These are phyloP conservation scores for Metschnikowia arizonensis DNA, from an alignment of 805 yeast genomes.

Conservation along the genomic window DNA sequence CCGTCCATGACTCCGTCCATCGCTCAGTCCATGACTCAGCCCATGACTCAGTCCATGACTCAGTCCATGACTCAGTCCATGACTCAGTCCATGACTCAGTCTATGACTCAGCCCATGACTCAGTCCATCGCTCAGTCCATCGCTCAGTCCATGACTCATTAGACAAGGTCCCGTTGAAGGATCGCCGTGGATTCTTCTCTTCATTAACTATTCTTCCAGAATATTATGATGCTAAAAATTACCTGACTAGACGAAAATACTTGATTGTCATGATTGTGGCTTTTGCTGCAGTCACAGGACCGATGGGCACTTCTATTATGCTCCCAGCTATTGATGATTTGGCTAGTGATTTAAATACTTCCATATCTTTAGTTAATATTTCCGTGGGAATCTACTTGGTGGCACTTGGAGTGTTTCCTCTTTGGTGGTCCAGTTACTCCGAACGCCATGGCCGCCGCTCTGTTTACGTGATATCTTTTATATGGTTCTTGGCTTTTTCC, in stretches of 20 bases:
- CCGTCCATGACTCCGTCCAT: too few species aligned
- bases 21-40: too few species aligned
- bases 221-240: conserved; percentile 65
- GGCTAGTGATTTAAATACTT: conserved; percentile 50
- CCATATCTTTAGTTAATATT: conserved; percentile 60
- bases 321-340: conserved; percentile 72
- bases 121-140: too few species aligned
- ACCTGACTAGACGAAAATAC: conserved; percentile 48
- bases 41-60: too few species aligned
- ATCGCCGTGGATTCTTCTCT: conserved; percentile 60
- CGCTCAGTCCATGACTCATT: too few species aligned
- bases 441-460: conserved; percentile 73
- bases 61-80: too few species aligned
- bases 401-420: conserved; percentile 72
- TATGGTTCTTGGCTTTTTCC: conserved; percentile 58
- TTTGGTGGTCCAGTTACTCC: conserved; percentile 85
- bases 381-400: conserved; percentile 77
- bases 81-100: too few species aligned
- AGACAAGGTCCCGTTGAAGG: conserved; percentile 10
- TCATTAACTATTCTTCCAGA: conserved; percentile 58
- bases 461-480: conserved; percentile 66
- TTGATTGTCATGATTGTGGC: conserved; percentile 64
- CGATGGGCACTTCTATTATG: conserved; percentile 84
- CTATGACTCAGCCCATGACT: too few species aligned
- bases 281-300: conserved; percentile 72